Evolutionary conservation across 2,329 filamentous ascomycete genomes (phyloP).

Genomic region (Fusarium tanahbumbuense): DNA sequence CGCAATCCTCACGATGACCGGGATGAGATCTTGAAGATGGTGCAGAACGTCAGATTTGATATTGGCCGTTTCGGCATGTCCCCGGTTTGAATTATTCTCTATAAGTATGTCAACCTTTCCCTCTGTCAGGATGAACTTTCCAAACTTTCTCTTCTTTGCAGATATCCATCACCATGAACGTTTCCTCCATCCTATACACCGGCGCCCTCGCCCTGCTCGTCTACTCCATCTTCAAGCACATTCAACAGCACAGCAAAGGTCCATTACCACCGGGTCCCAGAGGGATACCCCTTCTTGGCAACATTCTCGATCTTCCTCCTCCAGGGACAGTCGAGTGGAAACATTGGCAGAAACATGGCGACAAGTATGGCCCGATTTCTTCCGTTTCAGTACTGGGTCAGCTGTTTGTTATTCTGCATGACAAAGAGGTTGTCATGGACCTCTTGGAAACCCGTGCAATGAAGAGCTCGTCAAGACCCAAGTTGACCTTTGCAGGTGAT

Average conservation of each 20-base stretch:
- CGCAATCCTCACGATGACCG: neutral
- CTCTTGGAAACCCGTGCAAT: neutral
- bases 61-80: neutral
- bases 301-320: conserved; percentile 59
- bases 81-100: neutral
- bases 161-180: neutral
- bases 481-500: conserved; percentile 8
- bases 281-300: conserved; percentile 60
- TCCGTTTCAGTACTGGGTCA: conserved; percentile 54
- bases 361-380: conserved; percentile 51
- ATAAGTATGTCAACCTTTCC: neutral
- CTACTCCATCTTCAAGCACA: neutral
- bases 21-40: neutral
- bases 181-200: neutral
- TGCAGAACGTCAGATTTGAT: neutral
- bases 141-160: no score
- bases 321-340: conserved; percentile 48
- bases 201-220: neutral
- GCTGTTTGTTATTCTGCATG: conserved; percentile 55
- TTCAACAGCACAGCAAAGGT: neutral
- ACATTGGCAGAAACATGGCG: conserved; percentile 55
- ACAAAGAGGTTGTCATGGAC: conserved; percentile 49
- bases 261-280: conserved; percentile 60
- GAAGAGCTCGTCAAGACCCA: conserved; percentile 18
- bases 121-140: neutral